These are phyloP conservation scores for Leptosphaerulina australis DNA, from an alignment of 2,329 filamentous ascomycete genomes.

Conservation along the genomic window DNA sequence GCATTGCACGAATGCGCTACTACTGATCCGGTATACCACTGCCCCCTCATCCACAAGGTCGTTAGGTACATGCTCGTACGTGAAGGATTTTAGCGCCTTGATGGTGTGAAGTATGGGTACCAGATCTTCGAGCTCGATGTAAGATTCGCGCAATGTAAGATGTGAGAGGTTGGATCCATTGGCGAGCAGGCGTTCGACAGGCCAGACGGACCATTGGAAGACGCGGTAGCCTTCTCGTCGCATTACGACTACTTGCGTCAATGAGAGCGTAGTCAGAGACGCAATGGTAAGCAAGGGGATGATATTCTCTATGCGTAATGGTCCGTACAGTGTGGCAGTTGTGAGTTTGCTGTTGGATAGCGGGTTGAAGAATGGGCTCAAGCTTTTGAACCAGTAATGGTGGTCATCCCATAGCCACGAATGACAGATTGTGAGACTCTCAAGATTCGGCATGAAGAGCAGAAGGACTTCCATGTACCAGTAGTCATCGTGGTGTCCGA, in stretches of 20 bases:
- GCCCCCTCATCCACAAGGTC: background rate
- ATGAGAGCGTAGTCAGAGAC: background rate
- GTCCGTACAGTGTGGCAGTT: background rate
- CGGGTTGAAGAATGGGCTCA: slow-evolving; percentile 8
- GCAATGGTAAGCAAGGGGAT: slow-evolving; percentile 6
- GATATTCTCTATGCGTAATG: slow-evolving; percentile 8
- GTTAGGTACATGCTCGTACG: slow-evolving; percentile 4
- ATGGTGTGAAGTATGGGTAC: background rate
- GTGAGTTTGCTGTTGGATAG: background rate
- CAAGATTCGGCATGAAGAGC: slow-evolving; percentile 2
- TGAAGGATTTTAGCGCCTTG: slow-evolving; percentile 1
- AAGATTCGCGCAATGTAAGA: background rate
- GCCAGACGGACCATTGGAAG: slow-evolving; percentile 11
- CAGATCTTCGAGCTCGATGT: background rate
- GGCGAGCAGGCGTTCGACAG: background rate
- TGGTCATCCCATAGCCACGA: slow-evolving; percentile 14
- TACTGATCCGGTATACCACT: background rate
- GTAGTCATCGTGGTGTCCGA: slow-evolving; percentile 1
- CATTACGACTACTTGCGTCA: slow-evolving; percentile 10
- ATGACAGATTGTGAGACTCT: background rate
- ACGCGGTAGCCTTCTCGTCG: slow-evolving; percentile 6
- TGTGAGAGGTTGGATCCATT: background rate
- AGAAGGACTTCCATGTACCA: slow-evolving; percentile 13
- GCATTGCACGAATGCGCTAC: background rate
- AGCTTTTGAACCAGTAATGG: slow-evolving; percentile 16